Conservation (phyloP, 768 basidiomycete species). For the Suillus brevipes region DNA sequence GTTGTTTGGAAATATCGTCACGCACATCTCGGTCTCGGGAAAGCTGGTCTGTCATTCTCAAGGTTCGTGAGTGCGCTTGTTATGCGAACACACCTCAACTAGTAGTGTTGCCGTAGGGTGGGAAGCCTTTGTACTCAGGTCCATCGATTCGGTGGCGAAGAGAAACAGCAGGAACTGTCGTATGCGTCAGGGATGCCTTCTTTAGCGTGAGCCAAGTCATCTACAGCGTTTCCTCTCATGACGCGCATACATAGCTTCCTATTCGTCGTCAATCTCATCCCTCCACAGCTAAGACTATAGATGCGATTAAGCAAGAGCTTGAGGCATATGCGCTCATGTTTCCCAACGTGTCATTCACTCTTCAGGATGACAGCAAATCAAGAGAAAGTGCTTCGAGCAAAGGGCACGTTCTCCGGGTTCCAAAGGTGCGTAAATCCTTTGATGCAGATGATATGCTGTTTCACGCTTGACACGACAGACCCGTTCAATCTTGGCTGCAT, state of each 20-base stretch:
- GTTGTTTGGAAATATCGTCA: slow-evolving; percentile 80
- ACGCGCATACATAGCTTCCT: slow-evolving; percentile 56
- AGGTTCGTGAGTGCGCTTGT: slow-evolving; percentile 45
- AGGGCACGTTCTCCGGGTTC: slow-evolving; percentile 56
- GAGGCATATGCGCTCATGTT: slow-evolving; percentile 75
- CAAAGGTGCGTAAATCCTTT: slow-evolving; percentile 51
- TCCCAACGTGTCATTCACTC: slow-evolving; percentile 64
- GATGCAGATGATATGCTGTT: neutral
- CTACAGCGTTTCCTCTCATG: slow-evolving; percentile 3
- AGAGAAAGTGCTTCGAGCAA: slow-evolving; percentile 35
- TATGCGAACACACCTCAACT: slow-evolving; percentile 2
- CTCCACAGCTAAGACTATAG: slow-evolving; percentile 56
- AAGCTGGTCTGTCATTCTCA: slow-evolving; percentile 77
- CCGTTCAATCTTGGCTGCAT: slow-evolving; percentile 60
- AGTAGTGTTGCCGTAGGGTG: slow-evolving; percentile 46
- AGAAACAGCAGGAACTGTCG: slow-evolving; percentile 74
- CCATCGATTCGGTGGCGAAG: slow-evolving; percentile 74
- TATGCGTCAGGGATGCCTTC: slow-evolving; percentile 86
- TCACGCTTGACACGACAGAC: slow-evolving; percentile 45
- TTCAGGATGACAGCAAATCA: slow-evolving; percentile 54
- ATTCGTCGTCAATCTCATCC: slow-evolving; percentile 76
- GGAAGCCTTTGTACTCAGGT: slow-evolving; percentile 66
- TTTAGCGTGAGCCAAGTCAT: slow-evolving; percentile 61
- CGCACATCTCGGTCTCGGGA: slow-evolving; percentile 62
- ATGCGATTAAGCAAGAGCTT: slow-evolving; percentile 68